phyloP scores from a whole-genome alignment of 208 protist genomes.

The Trypanosoma brucei region DNA sequence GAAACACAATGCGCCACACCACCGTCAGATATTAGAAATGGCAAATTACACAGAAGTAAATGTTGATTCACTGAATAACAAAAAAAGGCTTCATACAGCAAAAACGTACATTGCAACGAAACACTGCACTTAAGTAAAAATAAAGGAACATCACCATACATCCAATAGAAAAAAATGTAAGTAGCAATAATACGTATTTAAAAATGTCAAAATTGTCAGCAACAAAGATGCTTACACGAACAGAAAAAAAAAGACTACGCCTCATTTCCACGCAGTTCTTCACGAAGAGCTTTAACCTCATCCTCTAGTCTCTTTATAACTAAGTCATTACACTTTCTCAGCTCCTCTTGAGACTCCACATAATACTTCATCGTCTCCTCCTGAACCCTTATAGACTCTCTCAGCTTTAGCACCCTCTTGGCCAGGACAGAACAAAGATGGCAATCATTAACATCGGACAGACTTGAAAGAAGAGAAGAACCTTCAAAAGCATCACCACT shows the following conservation, averaged over 20 bases:
- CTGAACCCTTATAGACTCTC: not conserved
- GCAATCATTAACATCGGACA: constrained; percentile 6
- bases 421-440: constrained; percentile 1
- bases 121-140: too few relatives aligned
- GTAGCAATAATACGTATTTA: too few relatives aligned
- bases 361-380: constrained; percentile 8
- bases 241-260: not conserved
- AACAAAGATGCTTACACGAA: not conserved
- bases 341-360: constrained; percentile 5
- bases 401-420: not conserved
- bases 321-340: not conserved
- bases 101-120: too few relatives aligned
- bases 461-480: constrained; percentile 1
- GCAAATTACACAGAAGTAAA: too few relatives aligned
- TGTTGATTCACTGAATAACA: too few relatives aligned
- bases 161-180: too few relatives aligned
- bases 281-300: not conserved
- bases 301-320: constrained; percentile 1
- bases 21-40: too few relatives aligned
- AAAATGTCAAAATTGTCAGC: not conserved
- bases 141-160: too few relatives aligned
- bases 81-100: too few relatives aligned
- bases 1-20: too few relatives aligned
- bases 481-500: not conserved
- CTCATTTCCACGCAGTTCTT: not conserved